Base-by-base conservation (phyloP, 495 filamentous ascomycete species). In the Xylaria scruposa region DNA sequence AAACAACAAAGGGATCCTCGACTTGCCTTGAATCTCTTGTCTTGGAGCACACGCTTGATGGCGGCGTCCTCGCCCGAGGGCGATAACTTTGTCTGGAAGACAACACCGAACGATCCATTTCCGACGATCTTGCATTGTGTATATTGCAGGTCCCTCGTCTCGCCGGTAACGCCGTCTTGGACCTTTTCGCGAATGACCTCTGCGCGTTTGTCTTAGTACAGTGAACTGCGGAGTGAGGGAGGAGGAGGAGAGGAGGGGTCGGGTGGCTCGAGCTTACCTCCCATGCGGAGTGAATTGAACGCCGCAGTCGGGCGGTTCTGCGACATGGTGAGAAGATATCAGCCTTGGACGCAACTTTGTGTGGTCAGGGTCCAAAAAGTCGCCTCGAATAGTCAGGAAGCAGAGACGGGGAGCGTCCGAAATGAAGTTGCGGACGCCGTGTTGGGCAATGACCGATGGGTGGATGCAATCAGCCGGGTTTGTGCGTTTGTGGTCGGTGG, bases 51-150 rank as follows among this genome's bases (percentile, higher is more conserved):
- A 76, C 96, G 90, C 87, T 99, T 99, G 85, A 99, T 99, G 78
- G 96, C 96, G 70, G 96, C 96, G 84, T 99, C 96, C 81, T 99
- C 96, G 72, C 95, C 95, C 74, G 91, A 95, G 19, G 96, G 96
- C 72, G 96, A 94, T 78, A 99, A 90, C 84, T 98, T 99, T 40
- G 96, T 99, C 82, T 99, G 96, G 81, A 99, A 99, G 72, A 99
- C 96, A 26, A 99, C 96, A 71, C 96, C 96, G 80, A 99, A 99
- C 17, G 96, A 98, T 67, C 96, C 96, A 83, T 99, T 99, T 76
- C 96, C 96, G n/a, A 99, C 96, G 73, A 99, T 98, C 85, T 99
- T 99, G 85, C 96, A 99, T 81, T 99, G 96, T 54, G 96, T 98
- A 78, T 99, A 99, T 79, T 96, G 93, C 84, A 99, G 91, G 77